Conservation (phyloP, 371 early-diverging fungal species). For the Mortierella sp. region DNA sequence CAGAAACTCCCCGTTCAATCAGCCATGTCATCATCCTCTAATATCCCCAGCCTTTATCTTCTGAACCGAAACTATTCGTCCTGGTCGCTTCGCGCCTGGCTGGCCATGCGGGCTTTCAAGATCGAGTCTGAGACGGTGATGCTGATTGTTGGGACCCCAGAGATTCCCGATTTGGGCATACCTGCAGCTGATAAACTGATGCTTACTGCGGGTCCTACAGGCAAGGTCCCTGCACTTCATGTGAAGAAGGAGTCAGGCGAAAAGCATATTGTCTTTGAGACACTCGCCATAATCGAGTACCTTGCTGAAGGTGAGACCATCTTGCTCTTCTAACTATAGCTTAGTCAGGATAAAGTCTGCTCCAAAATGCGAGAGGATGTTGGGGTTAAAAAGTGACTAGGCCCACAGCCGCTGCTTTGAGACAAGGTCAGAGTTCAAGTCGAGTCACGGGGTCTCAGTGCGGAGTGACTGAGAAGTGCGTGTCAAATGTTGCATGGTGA, state of each 20-base stretch:
- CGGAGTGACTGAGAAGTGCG: neutral
- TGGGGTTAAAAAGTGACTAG: neutral
- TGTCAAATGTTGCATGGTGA: too few relatives aligned
- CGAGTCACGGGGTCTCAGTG: neutral
- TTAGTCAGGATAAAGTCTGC: neutral
- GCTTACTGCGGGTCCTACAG: slow-evolving; percentile 42
- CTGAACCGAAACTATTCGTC: slow-evolving; percentile 55
- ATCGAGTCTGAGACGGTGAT: slow-evolving; percentile 31
- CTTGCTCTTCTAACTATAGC: neutral
- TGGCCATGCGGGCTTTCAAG: slow-evolving; percentile 31
- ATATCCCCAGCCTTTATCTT: slow-evolving; percentile 31
- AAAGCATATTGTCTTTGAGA: slow-evolving; percentile 51
- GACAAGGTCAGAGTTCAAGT: too few relatives aligned
- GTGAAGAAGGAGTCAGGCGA: slow-evolving; percentile 29
- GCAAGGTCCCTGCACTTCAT: slow-evolving; percentile 51
- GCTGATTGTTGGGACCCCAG: slow-evolving; percentile 30
- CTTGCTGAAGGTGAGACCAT: slow-evolving; percentile 50
- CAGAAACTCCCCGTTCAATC: neutral
- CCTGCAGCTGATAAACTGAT: slow-evolving; percentile 26
- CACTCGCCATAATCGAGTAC: slow-evolving; percentile 53
- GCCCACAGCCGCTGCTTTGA: too few relatives aligned
- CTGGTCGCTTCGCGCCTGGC: slow-evolving; percentile 57
- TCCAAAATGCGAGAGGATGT: neutral
- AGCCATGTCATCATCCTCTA: slow-evolving; percentile 13
- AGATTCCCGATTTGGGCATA: slow-evolving; percentile 20